Percentiles rank a stretch among this genome's conserved stretches.
These are phyloP conservation scores for Tetracladium maxilliforme DNA, from an alignment of 2,329 filamentous ascomycete species.

Conservation along the genomic window DNA sequence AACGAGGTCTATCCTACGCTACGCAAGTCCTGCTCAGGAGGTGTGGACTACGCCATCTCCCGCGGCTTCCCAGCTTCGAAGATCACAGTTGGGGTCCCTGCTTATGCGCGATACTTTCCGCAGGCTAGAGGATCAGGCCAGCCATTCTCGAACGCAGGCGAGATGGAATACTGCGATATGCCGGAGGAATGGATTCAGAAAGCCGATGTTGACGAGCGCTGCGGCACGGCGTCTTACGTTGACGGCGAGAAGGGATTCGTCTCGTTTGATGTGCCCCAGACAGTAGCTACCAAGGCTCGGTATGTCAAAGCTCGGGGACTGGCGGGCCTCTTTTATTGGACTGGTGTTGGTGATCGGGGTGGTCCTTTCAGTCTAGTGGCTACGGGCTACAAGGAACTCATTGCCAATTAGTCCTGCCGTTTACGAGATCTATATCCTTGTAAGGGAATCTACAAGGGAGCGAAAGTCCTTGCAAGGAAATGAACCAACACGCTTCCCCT, in stretches of 20 bases:
- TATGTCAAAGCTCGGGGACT: conserved; percentile 59
- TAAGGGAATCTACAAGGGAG: too few relatives aligned
- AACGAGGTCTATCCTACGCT: too few relatives aligned
- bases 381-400: too few relatives aligned
- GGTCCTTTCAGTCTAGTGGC: too few relatives aligned
- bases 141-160: conserved; percentile 34
- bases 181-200: conserved; percentile 48
- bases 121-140: conserved; percentile 51
- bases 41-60: conserved; percentile 48
- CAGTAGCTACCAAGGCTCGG: conserved; percentile 58
- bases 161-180: conserved; percentile 60
- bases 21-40: conserved; percentile 56
- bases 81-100: conserved; percentile 61
- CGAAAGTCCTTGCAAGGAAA: too few relatives aligned
- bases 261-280: conserved; percentile 65
- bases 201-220: conserved; percentile 46
- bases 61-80: conserved; percentile 56
- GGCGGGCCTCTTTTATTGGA: conserved; percentile 74
- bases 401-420: too few relatives aligned
- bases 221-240: conserved; percentile 58
- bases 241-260: conserved; percentile 66
- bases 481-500: too few relatives aligned
- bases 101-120: conserved; percentile 63
- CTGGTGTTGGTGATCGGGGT: conserved; percentile 62
- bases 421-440: too few relatives aligned